Conservation (phyloP, 768 basidiomycete species). For the Serendipita sp. region DNA sequence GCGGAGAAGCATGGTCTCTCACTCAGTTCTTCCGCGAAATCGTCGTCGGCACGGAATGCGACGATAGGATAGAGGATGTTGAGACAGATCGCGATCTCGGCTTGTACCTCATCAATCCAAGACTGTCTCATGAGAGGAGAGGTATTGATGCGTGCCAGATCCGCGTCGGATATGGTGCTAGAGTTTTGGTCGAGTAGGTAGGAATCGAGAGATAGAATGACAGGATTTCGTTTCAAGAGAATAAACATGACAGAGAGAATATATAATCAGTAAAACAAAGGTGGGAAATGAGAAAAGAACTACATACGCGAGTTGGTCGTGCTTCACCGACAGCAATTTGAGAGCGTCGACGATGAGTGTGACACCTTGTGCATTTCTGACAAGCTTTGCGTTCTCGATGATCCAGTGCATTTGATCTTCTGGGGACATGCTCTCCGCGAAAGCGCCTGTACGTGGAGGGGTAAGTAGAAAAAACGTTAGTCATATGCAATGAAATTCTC, state of each 20-base stretch:
- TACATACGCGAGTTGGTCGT: slow-evolving; percentile 62
- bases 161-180: slow-evolving; percentile 62
- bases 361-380: slow-evolving; percentile 71
- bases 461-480: no score
- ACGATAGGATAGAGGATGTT: slow-evolving; percentile 92
- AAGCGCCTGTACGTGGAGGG: slow-evolving; percentile 45
- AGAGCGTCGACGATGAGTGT: slow-evolving; percentile 72
- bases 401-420: slow-evolving; percentile 95
- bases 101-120: slow-evolving; percentile 76
- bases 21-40: slow-evolving; percentile 96
- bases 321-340: slow-evolving; percentile 77
- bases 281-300: slow-evolving; percentile 1
- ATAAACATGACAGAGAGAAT: no score
- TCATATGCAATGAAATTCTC: no score
- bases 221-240: no score
- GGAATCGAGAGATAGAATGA: background rate
- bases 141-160: slow-evolving; percentile 56
- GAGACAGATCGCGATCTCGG: slow-evolving; percentile 83
- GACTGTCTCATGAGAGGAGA: slow-evolving; percentile 56
- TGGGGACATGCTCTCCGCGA: slow-evolving; percentile 78
- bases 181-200: background rate
- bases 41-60: slow-evolving; percentile 81
- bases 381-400: slow-evolving; percentile 79
- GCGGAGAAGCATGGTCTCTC: slow-evolving; percentile 22
- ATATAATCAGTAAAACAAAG: no score